Base-by-base conservation (phyloP, 345 rosid genomes). In the Pugionium dolabratum region DNA sequence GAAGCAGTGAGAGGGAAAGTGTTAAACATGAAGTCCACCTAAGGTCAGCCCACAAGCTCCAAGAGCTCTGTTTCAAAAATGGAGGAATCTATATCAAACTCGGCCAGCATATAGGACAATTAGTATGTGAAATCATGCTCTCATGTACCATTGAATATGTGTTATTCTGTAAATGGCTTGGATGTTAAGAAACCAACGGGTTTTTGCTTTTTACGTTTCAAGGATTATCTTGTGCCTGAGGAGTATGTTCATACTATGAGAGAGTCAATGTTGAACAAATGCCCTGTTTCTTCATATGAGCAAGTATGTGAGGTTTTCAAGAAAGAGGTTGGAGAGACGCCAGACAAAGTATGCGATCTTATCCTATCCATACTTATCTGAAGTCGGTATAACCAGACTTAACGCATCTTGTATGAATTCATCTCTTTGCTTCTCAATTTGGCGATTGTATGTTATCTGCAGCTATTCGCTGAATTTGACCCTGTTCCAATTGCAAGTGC, bases 401-500 rank as follows among this genome's bases (percentile, higher is more conserved):
- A 4, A 18, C 0, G 43, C 44, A 55, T 66, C 10, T 28, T 41
- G 11, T 65, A 52, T 5, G 52, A 59, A 18, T 78, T 42, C 2
- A 9, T 18, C 36, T 42, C 25, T 59, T 40, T 26, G 1, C 5
- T 45, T 74, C 9, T 67, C 7, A 61, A 10, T 47, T 9, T 48
- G 66, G 58, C 55, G n/a, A n/a, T n/a, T n/a, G n/a, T 40, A 11
- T 33, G 3, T n/a, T 47, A 9, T 71, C 45, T 69, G 51, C 71
- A 90, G 97, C 73, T 90, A 26, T 94, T 88, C 63, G 72, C 71
- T 39, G 95, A 94, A 34, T 88, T 94, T 78, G 88, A 94, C 67
- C 89, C 95, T 53, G 89, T 81, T 76, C 97, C 97, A 0, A 82
- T 94, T 56, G 99, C 97, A 44, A 94, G 97, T 76, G 97, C 99